These are phyloP conservation scores for Lichenothelia convexa DNA, from an alignment of 495 filamentous ascomycete genomes.

Conservation along the genomic window DNA sequence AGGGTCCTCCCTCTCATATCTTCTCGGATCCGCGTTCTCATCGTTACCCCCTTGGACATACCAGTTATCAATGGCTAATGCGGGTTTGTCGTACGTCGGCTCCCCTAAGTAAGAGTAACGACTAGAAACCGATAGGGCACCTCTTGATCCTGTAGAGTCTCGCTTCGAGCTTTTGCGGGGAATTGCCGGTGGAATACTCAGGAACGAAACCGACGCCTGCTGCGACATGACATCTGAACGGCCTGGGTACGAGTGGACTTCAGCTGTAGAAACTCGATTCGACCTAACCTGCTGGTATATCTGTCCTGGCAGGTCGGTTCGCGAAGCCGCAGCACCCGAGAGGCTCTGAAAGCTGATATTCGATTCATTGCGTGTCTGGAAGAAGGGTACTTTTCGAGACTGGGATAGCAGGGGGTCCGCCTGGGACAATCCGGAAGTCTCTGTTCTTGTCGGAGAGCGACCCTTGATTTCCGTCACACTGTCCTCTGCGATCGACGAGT, in stretches of 20 bases:
- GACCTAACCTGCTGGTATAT: conserved; percentile 28
- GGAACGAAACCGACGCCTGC: conserved; percentile 17
- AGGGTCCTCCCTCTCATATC: conserved; percentile 1
- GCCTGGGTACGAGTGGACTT: conserved; percentile 15
- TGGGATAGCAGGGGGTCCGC: conserved; percentile 34
- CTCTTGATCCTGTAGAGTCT: no score
- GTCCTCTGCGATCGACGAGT: conserved; percentile 35
- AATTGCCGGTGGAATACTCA: conserved; percentile 17
- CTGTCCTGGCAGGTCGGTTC: conserved; percentile 31
- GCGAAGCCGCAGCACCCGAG: conserved; percentile 10
- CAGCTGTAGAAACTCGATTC: conserved; percentile 26
- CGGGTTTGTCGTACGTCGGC: conserved; percentile 21
- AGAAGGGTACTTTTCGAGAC: conserved; percentile 51
- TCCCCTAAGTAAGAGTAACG: no score
- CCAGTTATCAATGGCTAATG: conserved; percentile 35
- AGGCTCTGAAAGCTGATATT: background rate
- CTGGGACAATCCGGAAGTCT: conserved; percentile 25
- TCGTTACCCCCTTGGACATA: conserved; percentile 35
- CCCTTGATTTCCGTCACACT: conserved; percentile 27
- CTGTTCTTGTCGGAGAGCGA: conserved; percentile 18
- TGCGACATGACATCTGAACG: conserved; percentile 10
- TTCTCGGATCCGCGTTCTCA: conserved; percentile 18
- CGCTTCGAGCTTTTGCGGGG: no score
- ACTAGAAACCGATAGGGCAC: no score
- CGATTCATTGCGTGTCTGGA: conserved; percentile 39